Percentiles rank a stretch among this genome's conserved stretches.
These are phyloP conservation scores for Lentinula novae-zelandiae DNA, from an alignment of 1,284 basidiomycete species.

Conservation along the genomic window DNA sequence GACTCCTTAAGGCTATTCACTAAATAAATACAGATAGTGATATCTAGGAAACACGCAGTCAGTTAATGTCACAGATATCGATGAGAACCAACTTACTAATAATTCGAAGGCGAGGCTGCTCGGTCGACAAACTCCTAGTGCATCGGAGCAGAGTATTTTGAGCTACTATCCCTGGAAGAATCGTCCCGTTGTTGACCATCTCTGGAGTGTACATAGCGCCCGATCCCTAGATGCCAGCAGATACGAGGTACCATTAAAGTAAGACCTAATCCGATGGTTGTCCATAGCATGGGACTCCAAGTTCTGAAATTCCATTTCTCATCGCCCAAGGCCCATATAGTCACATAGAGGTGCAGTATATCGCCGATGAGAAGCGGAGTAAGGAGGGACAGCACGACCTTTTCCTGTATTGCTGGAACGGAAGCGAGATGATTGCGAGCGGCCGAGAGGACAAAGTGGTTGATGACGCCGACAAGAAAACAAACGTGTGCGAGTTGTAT, in stretches of 20 bases:
- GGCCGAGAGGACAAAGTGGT: constrained; percentile 60
- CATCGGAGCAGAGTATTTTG: constrained; percentile 7
- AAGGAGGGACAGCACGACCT: constrained; percentile 58
- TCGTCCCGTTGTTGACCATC: constrained; percentile 35
- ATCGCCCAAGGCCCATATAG: constrained; percentile 70
- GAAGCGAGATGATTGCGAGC: constrained; percentile 53
- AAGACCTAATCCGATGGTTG: constrained; percentile 59
- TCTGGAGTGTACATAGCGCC: constrained; percentile 63
- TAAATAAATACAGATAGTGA: constrained; percentile 8
- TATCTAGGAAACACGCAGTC: background rate
- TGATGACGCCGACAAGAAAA: constrained; percentile 65
- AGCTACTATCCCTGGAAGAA: background rate
- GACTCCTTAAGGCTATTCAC: background rate
- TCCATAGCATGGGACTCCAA: constrained; percentile 69
- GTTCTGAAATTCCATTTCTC: constrained; percentile 52
- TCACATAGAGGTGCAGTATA: constrained; percentile 58
- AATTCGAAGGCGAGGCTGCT: background rate
- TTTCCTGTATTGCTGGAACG: constrained; percentile 64
- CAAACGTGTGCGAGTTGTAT: constrained; percentile 74
- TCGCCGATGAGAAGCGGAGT: constrained; percentile 68
- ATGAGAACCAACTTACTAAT: constrained; percentile 1
- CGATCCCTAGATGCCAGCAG: constrained; percentile 70
- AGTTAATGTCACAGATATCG: background rate
- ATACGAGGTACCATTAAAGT: constrained; percentile 63
- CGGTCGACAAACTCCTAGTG: background rate